phyloP scores from a whole-genome alignment of 1,284 basidiomycete species.

The Austroboletus rostrupii region DNA sequence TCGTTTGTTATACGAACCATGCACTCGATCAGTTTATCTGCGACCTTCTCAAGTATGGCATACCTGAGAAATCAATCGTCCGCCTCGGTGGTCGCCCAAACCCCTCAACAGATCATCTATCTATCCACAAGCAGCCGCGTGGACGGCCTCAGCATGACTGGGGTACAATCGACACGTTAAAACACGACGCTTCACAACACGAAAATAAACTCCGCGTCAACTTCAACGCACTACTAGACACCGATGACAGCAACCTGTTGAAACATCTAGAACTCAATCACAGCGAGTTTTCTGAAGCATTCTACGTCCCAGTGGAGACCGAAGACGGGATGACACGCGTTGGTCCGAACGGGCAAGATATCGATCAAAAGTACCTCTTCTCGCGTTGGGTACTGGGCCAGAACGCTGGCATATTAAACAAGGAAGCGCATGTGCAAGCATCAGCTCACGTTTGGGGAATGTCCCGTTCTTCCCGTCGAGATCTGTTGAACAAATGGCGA shows the following conservation, averaged over 20 bases:
- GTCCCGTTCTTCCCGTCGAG: conserved; percentile 30
- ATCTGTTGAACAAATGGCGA: conserved; percentile 37
- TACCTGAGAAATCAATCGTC: conserved; percentile 45
- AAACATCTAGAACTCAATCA: conserved; percentile 40
- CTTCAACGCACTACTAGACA: conserved; percentile 1
- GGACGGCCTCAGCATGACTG: conserved; percentile 28
- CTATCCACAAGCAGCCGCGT: conserved; percentile 33
- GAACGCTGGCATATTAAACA: conserved; percentile 41
- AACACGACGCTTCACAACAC: conserved; percentile 6
- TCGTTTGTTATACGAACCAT: conserved; percentile 68
- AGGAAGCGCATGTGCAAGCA: conserved; percentile 26
- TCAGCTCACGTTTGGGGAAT: conserved; percentile 45
- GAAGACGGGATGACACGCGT: conserved; percentile 43
- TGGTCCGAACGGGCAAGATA: conserved; percentile 34
- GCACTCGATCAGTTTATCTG: conserved; percentile 64
- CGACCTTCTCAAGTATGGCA: conserved; percentile 52
- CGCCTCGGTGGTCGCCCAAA: conserved; percentile 55
- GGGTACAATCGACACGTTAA: conserved; percentile 35
- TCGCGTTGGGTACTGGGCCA: conserved; percentile 41
- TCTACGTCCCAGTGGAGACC: conserved; percentile 37
- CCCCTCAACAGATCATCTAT: conserved; percentile 25
- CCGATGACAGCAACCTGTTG: neutral
- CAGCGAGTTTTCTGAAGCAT: conserved; percentile 41
- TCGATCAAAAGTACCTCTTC: conserved; percentile 41
- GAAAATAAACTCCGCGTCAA: conserved; percentile 21